Conservation (phyloP, 352 stramenopile species). For the Globisporangium abappressorium region DNA sequence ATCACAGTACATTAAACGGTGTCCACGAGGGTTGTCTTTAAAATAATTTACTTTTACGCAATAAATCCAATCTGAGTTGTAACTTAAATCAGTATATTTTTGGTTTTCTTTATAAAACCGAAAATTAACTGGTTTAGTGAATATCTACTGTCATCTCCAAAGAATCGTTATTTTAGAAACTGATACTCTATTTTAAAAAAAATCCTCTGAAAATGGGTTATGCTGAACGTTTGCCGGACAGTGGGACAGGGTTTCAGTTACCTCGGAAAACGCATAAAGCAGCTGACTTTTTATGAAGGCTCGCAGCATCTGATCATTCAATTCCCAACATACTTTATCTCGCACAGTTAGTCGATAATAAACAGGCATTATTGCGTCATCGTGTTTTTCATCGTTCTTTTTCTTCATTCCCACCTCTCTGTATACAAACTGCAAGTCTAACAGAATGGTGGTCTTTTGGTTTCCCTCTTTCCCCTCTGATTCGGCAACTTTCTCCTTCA, state of each 20-base stretch:
- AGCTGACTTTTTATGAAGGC: not conserved
- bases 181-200: no score
- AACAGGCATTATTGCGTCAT: not conserved
- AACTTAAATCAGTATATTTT: no score
- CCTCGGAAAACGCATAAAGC: not conserved
- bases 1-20: no score
- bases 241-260: not conserved
- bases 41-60: no score
- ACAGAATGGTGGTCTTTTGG: not conserved
- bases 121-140: no score
- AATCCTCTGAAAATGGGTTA: no score
- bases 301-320: not conserved
- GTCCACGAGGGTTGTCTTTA: no score
- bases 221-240: not conserved
- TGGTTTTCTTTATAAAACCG: no score
- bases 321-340: not conserved
- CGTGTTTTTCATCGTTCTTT: not conserved
- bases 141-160: no score
- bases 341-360: not conserved
- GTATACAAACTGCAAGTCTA: not conserved
- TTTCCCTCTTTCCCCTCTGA: not conserved
- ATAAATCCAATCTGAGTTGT: no score
- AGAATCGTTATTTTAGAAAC: no score
- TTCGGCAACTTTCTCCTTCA: not conserved
- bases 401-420: not conserved